These are phyloP conservation scores for Verticillium tricorpus DNA, from an alignment of 2,329 filamentous ascomycete genomes.

Conservation along the genomic window DNA sequence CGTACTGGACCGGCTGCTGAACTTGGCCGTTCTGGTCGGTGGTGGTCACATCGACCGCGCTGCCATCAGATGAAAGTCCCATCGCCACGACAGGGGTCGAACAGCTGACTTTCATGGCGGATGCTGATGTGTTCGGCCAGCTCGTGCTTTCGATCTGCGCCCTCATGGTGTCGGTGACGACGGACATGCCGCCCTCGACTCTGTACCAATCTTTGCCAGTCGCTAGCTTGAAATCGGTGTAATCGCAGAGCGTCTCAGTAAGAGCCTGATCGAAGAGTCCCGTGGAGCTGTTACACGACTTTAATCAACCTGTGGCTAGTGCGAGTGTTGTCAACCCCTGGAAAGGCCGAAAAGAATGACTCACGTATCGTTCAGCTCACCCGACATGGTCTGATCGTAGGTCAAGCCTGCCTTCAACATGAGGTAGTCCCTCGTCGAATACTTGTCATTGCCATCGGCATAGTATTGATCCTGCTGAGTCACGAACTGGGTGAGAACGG, in stretches of 20 bases:
- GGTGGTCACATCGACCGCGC: neutral
- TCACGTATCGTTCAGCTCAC: conserved; percentile 1
- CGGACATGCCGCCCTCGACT: conserved; percentile 24
- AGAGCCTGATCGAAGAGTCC: conserved; percentile 29
- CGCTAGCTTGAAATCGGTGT: conserved; percentile 22
- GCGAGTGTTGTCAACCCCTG: too few relatives aligned
- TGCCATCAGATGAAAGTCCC: neutral
- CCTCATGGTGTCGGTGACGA: conserved; percentile 22
- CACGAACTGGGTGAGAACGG: neutral
- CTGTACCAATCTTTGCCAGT: conserved; percentile 19
- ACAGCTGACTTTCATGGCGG: neutral
- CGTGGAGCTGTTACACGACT: conserved; percentile 14
- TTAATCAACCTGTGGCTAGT: too few relatives aligned
- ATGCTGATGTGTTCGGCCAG: neutral
- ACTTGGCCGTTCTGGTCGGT: neutral
- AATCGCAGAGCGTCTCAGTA: conserved; percentile 27
- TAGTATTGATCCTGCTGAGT: neutral
- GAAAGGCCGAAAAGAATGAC: neutral
- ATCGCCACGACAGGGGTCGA: conserved; percentile 1
- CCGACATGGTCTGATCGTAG: conserved; percentile 1
- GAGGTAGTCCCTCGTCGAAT: conserved; percentile 17
- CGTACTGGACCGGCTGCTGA: conserved; percentile 6
- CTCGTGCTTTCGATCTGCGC: conserved; percentile 11
- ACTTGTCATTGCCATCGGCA: conserved; percentile 8
- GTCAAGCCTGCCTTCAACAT: conserved; percentile 5